A percentile compares a stretch with the other conserved stretches of the same genome.
These are phyloP conservation scores for Capronia epimyces DNA, from an alignment of 2,329 filamentous ascomycete genomes.

Conservation along the genomic window DNA sequence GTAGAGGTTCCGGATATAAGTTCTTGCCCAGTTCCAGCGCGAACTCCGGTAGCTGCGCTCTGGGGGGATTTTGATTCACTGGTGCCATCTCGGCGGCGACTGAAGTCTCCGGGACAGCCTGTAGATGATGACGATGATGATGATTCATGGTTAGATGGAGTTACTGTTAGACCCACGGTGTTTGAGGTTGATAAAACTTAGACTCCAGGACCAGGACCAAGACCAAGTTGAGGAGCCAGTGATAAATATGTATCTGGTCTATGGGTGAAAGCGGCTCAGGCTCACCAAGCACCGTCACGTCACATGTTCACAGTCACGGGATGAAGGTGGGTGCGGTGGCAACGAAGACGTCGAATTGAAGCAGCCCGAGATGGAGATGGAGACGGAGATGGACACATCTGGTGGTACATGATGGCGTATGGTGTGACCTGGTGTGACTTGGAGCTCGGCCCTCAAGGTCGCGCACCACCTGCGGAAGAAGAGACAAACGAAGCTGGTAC, in stretches of 20 bases:
- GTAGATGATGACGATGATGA: no score
- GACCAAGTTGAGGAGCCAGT: background rate
- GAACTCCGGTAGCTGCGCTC: conserved; percentile 1
- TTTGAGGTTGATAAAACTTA: no score
- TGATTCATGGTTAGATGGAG: no score
- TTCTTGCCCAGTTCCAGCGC: conserved; percentile 4
- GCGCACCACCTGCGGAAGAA: background rate
- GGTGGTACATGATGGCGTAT: background rate
- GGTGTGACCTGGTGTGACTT: background rate
- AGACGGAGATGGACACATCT: no score
- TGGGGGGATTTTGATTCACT: background rate
- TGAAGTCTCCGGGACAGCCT: no score
- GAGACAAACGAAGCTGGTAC: background rate
- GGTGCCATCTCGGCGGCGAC: background rate
- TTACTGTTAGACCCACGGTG: no score
- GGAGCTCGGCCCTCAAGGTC: background rate
- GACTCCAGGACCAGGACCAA: background rate
- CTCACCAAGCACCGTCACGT: background rate
- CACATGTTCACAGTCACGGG: background rate
- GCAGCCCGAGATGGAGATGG: background rate
- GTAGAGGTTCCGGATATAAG: conserved; percentile 9
- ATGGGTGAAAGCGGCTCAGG: background rate
- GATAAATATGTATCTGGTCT: background rate
- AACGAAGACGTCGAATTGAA: background rate
- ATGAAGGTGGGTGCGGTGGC: background rate